A percentile compares a stretch with the other conserved stretches of the same genome.
phyloP scores from a whole-genome alignment of 148 eudicot genomes.

The Suaeda aralocaspica region DNA sequence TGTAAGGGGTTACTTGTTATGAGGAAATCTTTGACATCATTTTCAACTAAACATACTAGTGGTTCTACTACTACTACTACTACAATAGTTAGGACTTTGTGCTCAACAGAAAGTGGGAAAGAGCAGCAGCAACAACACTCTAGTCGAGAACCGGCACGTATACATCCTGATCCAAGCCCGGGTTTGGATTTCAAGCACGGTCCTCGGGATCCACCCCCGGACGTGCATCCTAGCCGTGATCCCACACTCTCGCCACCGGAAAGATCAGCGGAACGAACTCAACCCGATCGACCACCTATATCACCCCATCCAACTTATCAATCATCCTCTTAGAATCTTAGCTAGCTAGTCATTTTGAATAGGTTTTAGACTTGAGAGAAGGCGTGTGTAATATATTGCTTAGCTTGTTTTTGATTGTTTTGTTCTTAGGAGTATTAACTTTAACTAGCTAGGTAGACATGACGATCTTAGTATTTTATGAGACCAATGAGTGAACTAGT shows the following conservation, averaged over 20 bases:
- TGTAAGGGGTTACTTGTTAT: neutral
- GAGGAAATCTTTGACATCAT: neutral
- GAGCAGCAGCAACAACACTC: neutral
- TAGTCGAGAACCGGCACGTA: neutral
- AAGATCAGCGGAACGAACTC: neutral
- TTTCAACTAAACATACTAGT: neutral
- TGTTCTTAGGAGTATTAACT: no score
- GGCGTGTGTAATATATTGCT: neutral
- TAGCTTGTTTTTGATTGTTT: no score
- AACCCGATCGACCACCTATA: neutral
- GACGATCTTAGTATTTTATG: no score
- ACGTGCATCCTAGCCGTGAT: neutral
- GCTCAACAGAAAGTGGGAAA: constrained; percentile 5
- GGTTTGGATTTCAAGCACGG: neutral
- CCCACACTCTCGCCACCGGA: neutral
- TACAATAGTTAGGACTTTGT: neutral
- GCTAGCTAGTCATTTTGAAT: neutral
- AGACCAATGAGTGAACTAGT: no score
- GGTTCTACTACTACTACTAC: neutral
- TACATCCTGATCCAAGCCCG: neutral
- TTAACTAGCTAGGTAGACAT: no score
- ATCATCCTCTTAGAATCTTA: neutral
- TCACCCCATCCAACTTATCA: neutral
- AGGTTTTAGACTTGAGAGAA: neutral
- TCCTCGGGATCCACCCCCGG: neutral